A percentile compares a stretch with the other conserved stretches of the same genome.
Conservation (phyloP, 129 eudicot species). For the Arctium minus region DNA sequence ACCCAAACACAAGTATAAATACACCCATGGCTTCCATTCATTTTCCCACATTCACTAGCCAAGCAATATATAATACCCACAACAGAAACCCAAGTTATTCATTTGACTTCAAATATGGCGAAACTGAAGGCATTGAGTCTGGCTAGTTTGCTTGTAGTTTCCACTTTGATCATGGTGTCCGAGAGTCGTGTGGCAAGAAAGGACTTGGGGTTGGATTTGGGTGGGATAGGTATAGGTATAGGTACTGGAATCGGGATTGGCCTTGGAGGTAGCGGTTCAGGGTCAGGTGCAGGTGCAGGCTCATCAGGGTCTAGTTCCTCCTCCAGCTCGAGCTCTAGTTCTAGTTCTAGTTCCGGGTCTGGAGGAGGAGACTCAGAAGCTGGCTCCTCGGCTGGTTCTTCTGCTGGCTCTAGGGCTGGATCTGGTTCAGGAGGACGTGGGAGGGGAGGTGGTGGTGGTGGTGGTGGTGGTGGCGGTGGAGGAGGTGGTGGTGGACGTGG, state of each 20-base stretch:
- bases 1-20: conserved; percentile 31
- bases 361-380: conserved; percentile 45
- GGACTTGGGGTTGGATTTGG: conserved; percentile 58
- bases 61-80: neutral
- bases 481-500: neutral
- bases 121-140: conserved; percentile 20
- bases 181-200: conserved; percentile 68
- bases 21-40: neutral
- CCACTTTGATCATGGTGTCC: conserved; percentile 31
- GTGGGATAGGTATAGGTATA: conserved; percentile 55
- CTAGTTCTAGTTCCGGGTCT: conserved; percentile 28
- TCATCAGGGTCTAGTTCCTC: conserved; percentile 28
- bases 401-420: conserved; percentile 41
- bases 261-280: conserved; percentile 62
- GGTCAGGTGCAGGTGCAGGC: conserved; percentile 55
- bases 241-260: conserved; percentile 66
- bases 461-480: neutral
- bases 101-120: conserved; percentile 16
- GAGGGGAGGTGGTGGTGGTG: neutral
- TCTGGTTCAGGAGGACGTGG: conserved; percentile 10
- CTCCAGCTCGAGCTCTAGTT: conserved; percentile 32
- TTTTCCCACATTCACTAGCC: conserved; percentile 9
- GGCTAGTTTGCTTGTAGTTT: conserved; percentile 29
- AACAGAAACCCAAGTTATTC: neutral
- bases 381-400: conserved; percentile 47